Conservation (phyloP, 805 yeast genomes). For the Suhomyces xylopsoci region DNA sequence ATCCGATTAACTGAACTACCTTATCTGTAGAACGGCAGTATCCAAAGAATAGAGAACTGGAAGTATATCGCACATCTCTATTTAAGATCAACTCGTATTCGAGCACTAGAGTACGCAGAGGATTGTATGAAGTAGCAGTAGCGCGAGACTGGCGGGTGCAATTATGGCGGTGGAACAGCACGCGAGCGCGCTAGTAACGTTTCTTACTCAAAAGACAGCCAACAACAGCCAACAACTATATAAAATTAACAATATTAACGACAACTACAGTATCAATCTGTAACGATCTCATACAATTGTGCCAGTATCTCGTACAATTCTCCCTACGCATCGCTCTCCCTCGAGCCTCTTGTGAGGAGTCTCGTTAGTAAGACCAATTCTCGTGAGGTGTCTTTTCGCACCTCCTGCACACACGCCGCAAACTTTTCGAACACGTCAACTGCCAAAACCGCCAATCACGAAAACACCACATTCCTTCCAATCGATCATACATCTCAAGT, state of each 20-base stretch:
- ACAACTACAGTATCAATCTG: too few species aligned
- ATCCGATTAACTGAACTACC: not conserved
- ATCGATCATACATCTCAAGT: not conserved
- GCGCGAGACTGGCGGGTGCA: too few species aligned
- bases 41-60: not conserved
- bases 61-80: not conserved
- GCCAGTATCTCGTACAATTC: not conserved
- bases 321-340: not conserved
- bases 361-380: not conserved
- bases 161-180: too few species aligned
- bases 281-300: not conserved
- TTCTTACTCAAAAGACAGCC: too few species aligned
- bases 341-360: not conserved
- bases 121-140: too few species aligned
- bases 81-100: too few species aligned
- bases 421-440: conserved; percentile 1
- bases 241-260: too few species aligned
- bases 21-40: not conserved
- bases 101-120: too few species aligned
- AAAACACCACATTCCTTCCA: not conserved
- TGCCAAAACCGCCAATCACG: not conserved
- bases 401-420: conserved; percentile 1
- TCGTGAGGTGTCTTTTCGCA: not conserved
- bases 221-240: too few species aligned
- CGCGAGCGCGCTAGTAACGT: too few species aligned